Conservation (phyloP, 164 flowering plant species). For the Vitis labrusca region DNA sequence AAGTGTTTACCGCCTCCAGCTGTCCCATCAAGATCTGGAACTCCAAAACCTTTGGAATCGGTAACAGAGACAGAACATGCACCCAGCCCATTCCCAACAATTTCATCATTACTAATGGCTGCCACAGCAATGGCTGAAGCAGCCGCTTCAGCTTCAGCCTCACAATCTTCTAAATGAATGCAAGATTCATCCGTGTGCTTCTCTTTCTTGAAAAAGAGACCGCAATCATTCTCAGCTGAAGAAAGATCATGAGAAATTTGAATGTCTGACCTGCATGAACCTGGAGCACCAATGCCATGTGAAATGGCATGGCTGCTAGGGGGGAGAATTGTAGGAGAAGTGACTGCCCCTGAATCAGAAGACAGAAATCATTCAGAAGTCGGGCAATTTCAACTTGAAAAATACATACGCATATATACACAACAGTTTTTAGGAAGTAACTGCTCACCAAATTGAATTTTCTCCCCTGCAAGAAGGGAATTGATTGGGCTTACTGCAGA, state of each 20-base stretch:
- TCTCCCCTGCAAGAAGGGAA: slow-evolving; percentile 94
- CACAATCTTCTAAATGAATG: slow-evolving; percentile 60
- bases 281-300: slow-evolving; percentile 62
- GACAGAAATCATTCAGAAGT: background rate
- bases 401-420: background rate
- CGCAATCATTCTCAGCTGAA: slow-evolving; percentile 43
- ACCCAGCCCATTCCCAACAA: slow-evolving; percentile 51
- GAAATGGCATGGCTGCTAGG: slow-evolving; percentile 53
- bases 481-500: slow-evolving; percentile 69
- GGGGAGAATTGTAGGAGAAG: slow-evolving; percentile 82
- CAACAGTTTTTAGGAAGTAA: background rate
- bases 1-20: slow-evolving; percentile 25
- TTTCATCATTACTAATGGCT: slow-evolving; percentile 76
- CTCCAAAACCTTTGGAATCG: slow-evolving; percentile 56
- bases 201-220: slow-evolving; percentile 59
- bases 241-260: slow-evolving; percentile 46
- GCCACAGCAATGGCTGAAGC: slow-evolving; percentile 97
- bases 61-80: slow-evolving; percentile 43
- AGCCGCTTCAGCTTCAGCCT: slow-evolving; percentile 90
- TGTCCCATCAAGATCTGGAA: slow-evolving; percentile 40
- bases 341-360: slow-evolving; percentile 78
- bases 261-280: slow-evolving; percentile 48
- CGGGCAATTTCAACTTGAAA: background rate
- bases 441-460: slow-evolving; percentile 89
- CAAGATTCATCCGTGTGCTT: slow-evolving; percentile 51